Evolutionary conservation across 768 basidiomycete species (phyloP).

Genomic region (Lentinula edodes): DNA sequence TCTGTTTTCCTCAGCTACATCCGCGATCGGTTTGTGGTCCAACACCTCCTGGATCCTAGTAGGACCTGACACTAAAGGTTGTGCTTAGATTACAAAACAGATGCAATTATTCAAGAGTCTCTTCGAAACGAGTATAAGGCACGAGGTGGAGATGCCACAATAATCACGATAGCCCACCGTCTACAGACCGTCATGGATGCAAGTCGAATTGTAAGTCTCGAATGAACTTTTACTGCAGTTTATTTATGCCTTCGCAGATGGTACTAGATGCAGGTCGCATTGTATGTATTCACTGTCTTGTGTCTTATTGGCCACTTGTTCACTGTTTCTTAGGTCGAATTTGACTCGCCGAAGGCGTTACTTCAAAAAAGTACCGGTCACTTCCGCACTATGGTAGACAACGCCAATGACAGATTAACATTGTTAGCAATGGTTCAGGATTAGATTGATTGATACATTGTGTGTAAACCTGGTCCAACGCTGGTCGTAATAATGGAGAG

Average conservation of each 20-base stretch:
- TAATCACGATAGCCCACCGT: conserved; percentile 52
- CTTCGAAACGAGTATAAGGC: conserved; percentile 62
- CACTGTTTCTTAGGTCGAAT: background rate
- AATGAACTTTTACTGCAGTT: background rate
- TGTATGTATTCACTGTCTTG: conserved; percentile 20
- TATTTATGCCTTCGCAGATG: conserved; percentile 9
- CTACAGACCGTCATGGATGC: conserved; percentile 58
- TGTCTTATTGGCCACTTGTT: background rate
- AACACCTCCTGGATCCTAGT: too few species aligned
- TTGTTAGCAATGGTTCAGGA: conserved; percentile 11
- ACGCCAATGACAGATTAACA: background rate
- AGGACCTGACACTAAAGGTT: too few species aligned
- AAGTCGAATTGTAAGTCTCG: conserved; percentile 29
- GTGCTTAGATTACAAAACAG: conserved; percentile 48
- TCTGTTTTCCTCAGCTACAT: background rate
- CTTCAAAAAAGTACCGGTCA: background rate
- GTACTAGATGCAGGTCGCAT: conserved; percentile 21
- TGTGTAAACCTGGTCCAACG: too few species aligned
- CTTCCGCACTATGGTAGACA: background rate
- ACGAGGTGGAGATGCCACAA: conserved; percentile 50
- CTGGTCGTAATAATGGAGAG: too few species aligned
- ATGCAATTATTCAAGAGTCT: conserved; percentile 62
- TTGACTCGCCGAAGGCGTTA: background rate
- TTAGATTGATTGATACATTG: background rate
- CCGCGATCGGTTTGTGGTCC: conserved; percentile 17